Evolutionary conservation across 2,329 filamentous ascomycete species (phyloP), one percentile per base, ranked within the genome.

Genomic region (Apiospora pterosperma): DNA sequence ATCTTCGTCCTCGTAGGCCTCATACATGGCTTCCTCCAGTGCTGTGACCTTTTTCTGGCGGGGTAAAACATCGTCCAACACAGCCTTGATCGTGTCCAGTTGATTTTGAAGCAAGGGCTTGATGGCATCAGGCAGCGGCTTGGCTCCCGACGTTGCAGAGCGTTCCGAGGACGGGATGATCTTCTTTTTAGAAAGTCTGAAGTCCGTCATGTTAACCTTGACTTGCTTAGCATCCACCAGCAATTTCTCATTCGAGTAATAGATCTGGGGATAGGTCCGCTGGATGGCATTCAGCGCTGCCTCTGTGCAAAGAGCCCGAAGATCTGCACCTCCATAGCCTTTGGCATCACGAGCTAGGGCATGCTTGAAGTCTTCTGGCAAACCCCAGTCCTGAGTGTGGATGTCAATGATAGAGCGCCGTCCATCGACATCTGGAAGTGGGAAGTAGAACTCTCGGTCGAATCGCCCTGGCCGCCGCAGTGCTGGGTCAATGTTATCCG

Each of bases 361-460:
- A 62, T 89, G 84, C 79, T 96, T 97, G 84, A 98, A 96, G 2
- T 83, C 79, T 14, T 89, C 84, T 28, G 91, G 85, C 31, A 99
- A 82, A 23, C 94, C 92, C 96, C 96, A 99, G 67, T 93, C 93
- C 74, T 91, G 91, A 7, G 96, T 99, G 76, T 99, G 93, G 65
- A 99, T 99, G 68, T 97, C 90, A 65, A 99, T 85, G 71, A 99
- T 99, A 5, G 92, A 86, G 68, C 91, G 90, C 67, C 96, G 88
- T 25, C 88, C 93, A 42, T 91, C 88, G 4, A 89, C 83, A 70
- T 95, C 92, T 0, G 96, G 96, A 36, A 99, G 82, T 0, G 96
- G 94, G 74, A 99, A 99, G 80, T 98, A 98, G 73, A 99, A 99
- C 77, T 99, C 96, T 76, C 96, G 86, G 75, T 99, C 96, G 74